Evolutionary conservation across 441 rosid species (phyloP), one percentile per base, ranked within the genome.

Genomic region (Geranium incanum): DNA sequence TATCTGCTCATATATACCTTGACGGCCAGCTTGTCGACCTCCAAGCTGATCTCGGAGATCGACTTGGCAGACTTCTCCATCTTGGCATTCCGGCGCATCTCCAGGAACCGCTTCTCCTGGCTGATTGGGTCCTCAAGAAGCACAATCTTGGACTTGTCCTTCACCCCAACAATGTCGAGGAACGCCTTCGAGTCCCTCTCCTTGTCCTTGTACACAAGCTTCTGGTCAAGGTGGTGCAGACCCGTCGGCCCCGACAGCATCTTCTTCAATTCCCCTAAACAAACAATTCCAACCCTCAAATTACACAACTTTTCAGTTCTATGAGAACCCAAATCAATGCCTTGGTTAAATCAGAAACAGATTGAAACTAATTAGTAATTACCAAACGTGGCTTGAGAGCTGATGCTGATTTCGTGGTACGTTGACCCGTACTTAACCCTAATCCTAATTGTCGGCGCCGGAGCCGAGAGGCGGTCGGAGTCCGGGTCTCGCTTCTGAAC

Each of bases 361-460:
- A 0, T 43, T 5, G 21, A 63, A 19, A 38, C n/a, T n/a, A n/a
- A n/a, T n/a, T n/a, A 36, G 15, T 3, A 72, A 70, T 79, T 78
- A 95, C 99, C 96, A 80, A 95, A 95, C 36, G 97, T 85, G 79
- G 99, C 92, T 75, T 93, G 93, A 23, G 98, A 86, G 74, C 75
- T 88, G 76, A 95, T 87, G 75, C 39, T 82, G 76, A 95, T 85
- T 83, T 89, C 95, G 68, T 92, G 99, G 78, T 84, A 89, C 15
- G 85, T 86, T 15, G 95, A 78, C 81, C 96, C 89, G 72, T 87
- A 84, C 78, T 95, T 95, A 79, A 92, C 92, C 84, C 90, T 84
- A 69, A 92, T 96, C 80, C 98, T 84, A 70, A 95, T 85, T 76
- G 90, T 84, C 80, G 97, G 95, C 39, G 94, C 90, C 11, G 96